A percentile compares a stretch with the other conserved stretches of the same genome.
Conservation (phyloP, 345 rosid genomes). For the Bruguiera gymnorhiza region DNA sequence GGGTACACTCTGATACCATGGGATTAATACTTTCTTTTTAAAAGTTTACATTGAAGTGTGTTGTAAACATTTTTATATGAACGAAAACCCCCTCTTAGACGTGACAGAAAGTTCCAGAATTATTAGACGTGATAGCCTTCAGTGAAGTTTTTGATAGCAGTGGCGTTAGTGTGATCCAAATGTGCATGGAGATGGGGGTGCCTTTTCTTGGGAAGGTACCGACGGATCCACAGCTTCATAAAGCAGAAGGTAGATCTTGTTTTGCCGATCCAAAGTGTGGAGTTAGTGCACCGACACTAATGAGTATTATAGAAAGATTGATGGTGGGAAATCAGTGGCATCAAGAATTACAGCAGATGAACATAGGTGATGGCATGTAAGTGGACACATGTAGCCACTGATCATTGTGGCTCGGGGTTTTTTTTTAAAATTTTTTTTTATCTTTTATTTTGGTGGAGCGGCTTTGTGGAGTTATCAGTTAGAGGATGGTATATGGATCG, state of each 20-base stretch:
- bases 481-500: too few relatives aligned
- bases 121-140: constrained; percentile 49
- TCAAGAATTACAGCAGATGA: constrained; percentile 18
- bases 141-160: constrained; percentile 86
- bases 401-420: too few relatives aligned
- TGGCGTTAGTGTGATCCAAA: constrained; percentile 67
- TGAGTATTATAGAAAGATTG: constrained; percentile 51
- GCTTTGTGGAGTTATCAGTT: too few relatives aligned
- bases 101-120: constrained; percentile 50
- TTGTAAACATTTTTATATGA: too few relatives aligned
- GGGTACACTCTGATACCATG: too few relatives aligned
- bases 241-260: constrained; percentile 84
- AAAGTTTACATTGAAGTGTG: too few relatives aligned
- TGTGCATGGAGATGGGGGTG: constrained; percentile 83
- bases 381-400: not conserved
- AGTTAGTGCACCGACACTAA: constrained; percentile 67
- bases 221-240: constrained; percentile 77
- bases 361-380: not conserved
- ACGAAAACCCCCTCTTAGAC: too few relatives aligned
- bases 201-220: constrained; percentile 90
- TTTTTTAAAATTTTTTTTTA: too few relatives aligned
- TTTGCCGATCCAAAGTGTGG: constrained; percentile 62
- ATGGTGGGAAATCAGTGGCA: constrained; percentile 30
- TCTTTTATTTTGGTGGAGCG: too few relatives aligned
- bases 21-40: too few relatives aligned